Conservation (phyloP, 139 green algal species). For the Closterium sp. region DNA sequence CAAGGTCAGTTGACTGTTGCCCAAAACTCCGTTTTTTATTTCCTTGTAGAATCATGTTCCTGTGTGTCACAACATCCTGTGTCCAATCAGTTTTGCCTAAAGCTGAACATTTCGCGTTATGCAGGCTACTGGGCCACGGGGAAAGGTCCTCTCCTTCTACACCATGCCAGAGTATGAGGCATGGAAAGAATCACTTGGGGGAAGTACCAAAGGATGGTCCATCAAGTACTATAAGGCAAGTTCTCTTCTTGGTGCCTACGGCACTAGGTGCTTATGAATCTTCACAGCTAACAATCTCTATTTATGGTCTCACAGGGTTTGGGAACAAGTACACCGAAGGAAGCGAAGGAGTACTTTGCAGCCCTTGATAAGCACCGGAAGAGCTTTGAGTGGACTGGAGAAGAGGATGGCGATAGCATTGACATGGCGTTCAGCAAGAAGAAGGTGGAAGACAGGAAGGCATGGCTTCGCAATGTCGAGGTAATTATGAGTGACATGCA, state of each 20-base stretch:
- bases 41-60: no score
- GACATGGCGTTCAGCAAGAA: constrained; percentile 99
- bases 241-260: not conserved
- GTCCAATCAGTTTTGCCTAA: no score
- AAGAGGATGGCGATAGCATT: constrained; percentile 74
- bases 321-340: constrained; percentile 86
- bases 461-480: constrained; percentile 76
- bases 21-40: not conserved
- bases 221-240: constrained; percentile 99
- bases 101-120: not conserved
- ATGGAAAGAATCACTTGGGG: constrained; percentile 81
- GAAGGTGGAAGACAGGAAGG: constrained; percentile 94
- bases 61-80: no score
- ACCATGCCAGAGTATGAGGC: constrained; percentile 98
- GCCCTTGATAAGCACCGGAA: constrained; percentile 65
- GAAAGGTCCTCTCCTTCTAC: constrained; percentile 80
- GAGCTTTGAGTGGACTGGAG: constrained; percentile 80
- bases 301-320: constrained; percentile 65
- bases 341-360: constrained; percentile 97
- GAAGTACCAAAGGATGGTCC: constrained; percentile 70
- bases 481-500: not conserved
- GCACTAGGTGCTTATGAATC: not conserved
- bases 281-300: not conserved
- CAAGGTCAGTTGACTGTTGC: constrained; percentile 61
- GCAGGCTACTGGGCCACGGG: constrained; percentile 70